Conservation (phyloP, 1,284 basidiomycete genomes). For the Jaminaea rosea region DNA sequence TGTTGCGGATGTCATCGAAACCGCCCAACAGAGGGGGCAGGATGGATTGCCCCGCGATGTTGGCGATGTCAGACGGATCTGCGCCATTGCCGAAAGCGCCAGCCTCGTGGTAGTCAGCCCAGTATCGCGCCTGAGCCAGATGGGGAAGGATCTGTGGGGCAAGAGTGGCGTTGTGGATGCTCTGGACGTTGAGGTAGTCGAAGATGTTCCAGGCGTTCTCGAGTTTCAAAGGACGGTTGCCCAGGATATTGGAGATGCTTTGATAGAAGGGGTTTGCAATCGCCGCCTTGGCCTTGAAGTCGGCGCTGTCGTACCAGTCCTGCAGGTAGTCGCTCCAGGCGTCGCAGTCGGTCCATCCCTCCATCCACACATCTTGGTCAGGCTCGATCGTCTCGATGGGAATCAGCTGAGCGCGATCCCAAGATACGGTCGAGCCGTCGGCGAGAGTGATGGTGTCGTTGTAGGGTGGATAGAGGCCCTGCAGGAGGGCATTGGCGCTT, state of each 20-base stretch:
- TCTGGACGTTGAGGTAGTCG: slow-evolving; percentile 61
- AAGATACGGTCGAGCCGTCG: slow-evolving; percentile 63
- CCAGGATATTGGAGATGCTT: slow-evolving; percentile 59
- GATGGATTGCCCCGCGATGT: slow-evolving; percentile 71
- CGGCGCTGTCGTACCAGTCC: slow-evolving; percentile 32
- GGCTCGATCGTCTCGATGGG: slow-evolving; percentile 71
- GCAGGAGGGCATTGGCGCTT: slow-evolving; percentile 51
- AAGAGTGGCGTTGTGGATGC: slow-evolving; percentile 51
- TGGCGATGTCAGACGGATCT: slow-evolving; percentile 60
- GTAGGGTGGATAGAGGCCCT: slow-evolving; percentile 38
- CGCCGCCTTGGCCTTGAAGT: slow-evolving; percentile 56
- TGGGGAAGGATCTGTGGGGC: slow-evolving; percentile 16
- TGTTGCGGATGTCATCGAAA: slow-evolving; percentile 66
- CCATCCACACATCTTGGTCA: slow-evolving; percentile 68
- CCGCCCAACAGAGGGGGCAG: slow-evolving; percentile 62
- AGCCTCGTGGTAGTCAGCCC: slow-evolving; percentile 69
- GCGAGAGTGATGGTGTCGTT: slow-evolving; percentile 49
- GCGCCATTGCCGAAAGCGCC: slow-evolving; percentile 64
- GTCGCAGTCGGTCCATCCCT: slow-evolving; percentile 63
- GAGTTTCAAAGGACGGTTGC: slow-evolving; percentile 59
- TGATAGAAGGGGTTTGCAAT: slow-evolving; percentile 61
- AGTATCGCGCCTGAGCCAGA: slow-evolving; percentile 37
- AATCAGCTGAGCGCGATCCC: slow-evolving; percentile 62
- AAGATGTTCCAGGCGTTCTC: slow-evolving; percentile 63
- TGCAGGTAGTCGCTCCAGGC: slow-evolving; percentile 14